A percentile compares a stretch with the other conserved stretches of the same genome.
Conservation (phyloP, 495 filamentous ascomycete genomes). For the Annulohypoxylon bovei region DNA sequence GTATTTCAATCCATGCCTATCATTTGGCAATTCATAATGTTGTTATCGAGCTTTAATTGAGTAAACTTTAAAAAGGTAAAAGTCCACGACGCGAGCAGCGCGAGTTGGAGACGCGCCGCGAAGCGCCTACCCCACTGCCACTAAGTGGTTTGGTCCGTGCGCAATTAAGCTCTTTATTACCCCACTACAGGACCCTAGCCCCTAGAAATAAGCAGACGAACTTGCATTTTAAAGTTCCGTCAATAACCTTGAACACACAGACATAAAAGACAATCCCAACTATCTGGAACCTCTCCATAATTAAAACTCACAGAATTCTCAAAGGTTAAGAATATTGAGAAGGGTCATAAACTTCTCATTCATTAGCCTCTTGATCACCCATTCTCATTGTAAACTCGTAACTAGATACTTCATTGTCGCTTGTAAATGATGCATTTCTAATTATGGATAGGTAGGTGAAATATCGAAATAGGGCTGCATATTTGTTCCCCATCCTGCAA, state of each 20-base stretch:
- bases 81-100: neutral
- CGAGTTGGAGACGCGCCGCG: constrained; percentile 22
- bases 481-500: constrained; percentile 32
- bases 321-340: neutral
- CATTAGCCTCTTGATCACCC: neutral
- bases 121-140: constrained; percentile 12
- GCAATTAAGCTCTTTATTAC: neutral
- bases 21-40: too few relatives aligned
- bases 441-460: neutral
- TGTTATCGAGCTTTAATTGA: neutral
- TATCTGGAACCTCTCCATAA: neutral
- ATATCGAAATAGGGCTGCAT: constrained; percentile 40
- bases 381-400: neutral
- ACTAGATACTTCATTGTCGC: too few relatives aligned
- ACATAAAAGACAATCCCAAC: neutral
- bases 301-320: neutral
- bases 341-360: neutral
- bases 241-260: neutral
- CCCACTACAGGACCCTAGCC: constrained; percentile 14
- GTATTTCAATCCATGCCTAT: neutral
- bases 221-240: neutral
- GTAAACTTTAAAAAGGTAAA: neutral
- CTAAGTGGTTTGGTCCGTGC: constrained; percentile 5
- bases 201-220: neutral
- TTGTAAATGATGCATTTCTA: neutral